phyloP scores from a whole-genome alignment of 192 early-diverging fungal species.

The Rhizophagus prolifer region DNA sequence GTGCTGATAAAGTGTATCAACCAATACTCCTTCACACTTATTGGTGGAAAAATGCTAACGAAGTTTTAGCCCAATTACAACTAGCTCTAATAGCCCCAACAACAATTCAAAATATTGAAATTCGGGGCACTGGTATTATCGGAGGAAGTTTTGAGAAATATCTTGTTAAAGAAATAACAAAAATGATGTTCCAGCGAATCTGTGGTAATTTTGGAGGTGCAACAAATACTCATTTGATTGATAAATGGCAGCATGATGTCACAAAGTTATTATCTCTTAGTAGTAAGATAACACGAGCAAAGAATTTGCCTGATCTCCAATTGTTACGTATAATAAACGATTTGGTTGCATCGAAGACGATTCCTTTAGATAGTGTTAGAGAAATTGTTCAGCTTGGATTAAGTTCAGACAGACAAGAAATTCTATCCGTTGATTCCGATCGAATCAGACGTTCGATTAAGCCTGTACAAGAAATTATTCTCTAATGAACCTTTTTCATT shows the following conservation, averaged over 20 bases:
- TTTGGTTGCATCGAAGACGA: not conserved
- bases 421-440: not conserved
- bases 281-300: not conserved
- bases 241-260: slow-evolving; percentile 7
- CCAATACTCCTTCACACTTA: slow-evolving; percentile 15
- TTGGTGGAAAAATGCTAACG: slow-evolving; percentile 26
- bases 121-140: too few species aligned
- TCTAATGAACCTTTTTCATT: slow-evolving; percentile 13
- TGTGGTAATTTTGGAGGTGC: not conserved
- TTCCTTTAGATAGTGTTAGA: slow-evolving; percentile 5
- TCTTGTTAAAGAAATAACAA: not conserved
- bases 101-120: not conserved
- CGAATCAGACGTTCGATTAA: not conserved
- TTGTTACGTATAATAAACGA: slow-evolving; percentile 24
- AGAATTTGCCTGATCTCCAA: not conserved
- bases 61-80: slow-evolving; percentile 18
- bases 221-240: not conserved
- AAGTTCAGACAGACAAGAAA: not conserved
- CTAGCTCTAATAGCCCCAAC: not conserved
- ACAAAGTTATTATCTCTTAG: slow-evolving; percentile 17
- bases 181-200: not conserved
- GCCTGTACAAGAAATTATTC: slow-evolving; percentile 18
- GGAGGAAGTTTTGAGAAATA: not conserved
- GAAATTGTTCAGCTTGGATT: not conserved
- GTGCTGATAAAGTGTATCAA: not conserved